These are phyloP conservation scores for Dactylis glomerata DNA, from an alignment of 176 grass and related monocot genomes.

Conservation along the genomic window DNA sequence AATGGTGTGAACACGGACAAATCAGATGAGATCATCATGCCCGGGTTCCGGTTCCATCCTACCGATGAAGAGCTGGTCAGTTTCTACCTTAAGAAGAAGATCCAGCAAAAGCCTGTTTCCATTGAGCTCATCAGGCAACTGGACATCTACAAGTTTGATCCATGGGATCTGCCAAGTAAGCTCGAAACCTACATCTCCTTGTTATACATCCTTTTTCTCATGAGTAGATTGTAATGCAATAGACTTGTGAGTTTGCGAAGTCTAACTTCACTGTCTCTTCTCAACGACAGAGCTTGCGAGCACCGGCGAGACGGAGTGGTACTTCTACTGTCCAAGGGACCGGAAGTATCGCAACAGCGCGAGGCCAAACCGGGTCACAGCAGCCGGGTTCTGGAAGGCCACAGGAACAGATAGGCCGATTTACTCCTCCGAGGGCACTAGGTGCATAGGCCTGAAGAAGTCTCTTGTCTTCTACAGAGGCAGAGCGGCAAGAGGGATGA, in stretches of 20 bases:
- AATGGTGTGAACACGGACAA: slow-evolving; percentile 44
- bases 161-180: slow-evolving; percentile 92
- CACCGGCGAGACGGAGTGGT: slow-evolving; percentile 93
- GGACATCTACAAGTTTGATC: slow-evolving; percentile 79
- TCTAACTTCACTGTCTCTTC: slow-evolving; percentile 24
- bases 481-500: slow-evolving; percentile 78
- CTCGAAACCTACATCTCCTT: background rate
- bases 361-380: slow-evolving; percentile 83
- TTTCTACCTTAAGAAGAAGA: slow-evolving; percentile 76
- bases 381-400: slow-evolving; percentile 95
- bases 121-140: slow-evolving; percentile 75
- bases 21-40: slow-evolving; percentile 64
- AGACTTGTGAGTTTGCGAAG: background rate
- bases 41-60: slow-evolving; percentile 71
- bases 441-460: slow-evolving; percentile 98
- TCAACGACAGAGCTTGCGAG: slow-evolving; percentile 67
- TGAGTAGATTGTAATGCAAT: background rate
- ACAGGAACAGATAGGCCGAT: slow-evolving; percentile 96
- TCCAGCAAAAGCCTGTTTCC: slow-evolving; percentile 62
- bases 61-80: slow-evolving; percentile 72
- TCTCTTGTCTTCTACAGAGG: slow-evolving; percentile 98
- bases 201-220: background rate
- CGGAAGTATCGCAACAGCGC: slow-evolving; percentile 83
- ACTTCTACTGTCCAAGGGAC: slow-evolving; percentile 96
- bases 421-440: slow-evolving; percentile 72